phyloP scores from a whole-genome alignment of 257 asterid genomes.

The Buddleja alternifolia region DNA sequence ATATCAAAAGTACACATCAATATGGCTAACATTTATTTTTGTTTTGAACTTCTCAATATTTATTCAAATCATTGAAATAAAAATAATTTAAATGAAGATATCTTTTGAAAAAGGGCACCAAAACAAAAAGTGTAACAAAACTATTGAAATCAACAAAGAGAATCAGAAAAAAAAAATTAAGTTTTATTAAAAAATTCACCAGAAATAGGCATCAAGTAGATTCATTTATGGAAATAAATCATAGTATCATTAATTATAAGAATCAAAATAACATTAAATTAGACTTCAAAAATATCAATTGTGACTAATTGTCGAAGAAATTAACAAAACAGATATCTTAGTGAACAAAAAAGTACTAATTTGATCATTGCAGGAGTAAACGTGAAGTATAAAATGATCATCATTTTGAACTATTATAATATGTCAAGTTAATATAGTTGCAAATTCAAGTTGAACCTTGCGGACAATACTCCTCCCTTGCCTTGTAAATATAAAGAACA shows the following conservation, averaged over 20 bases:
- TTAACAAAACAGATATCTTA: neutral
- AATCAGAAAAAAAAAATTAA: neutral
- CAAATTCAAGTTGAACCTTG: constrained; percentile 7
- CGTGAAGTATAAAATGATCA: constrained; percentile 1
- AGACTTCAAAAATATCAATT: neutral
- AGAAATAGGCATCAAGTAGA: neutral
- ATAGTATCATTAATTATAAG: neutral
- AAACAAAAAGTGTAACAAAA: constrained; percentile 1
- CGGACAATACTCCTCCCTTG: neutral
- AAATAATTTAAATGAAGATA: neutral
- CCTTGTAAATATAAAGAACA: neutral
- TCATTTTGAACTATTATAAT: constrained; percentile 19
- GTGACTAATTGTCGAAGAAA: neutral
- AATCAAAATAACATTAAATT: neutral
- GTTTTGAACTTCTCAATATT: constrained; percentile 4
- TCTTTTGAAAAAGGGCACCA: too few relatives aligned
- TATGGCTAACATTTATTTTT: neutral
- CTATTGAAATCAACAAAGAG: constrained; percentile 9
- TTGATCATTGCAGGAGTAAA: neutral
- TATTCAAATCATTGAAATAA: neutral
- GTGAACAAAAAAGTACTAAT: neutral
- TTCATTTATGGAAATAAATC: neutral
- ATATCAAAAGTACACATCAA: neutral
- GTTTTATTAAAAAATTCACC: neutral
- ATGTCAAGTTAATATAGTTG: constrained; percentile 7